Evolutionary conservation across 192 early-diverging fungal genomes (phyloP).

Genomic region (Funneliformis geosporum): DNA sequence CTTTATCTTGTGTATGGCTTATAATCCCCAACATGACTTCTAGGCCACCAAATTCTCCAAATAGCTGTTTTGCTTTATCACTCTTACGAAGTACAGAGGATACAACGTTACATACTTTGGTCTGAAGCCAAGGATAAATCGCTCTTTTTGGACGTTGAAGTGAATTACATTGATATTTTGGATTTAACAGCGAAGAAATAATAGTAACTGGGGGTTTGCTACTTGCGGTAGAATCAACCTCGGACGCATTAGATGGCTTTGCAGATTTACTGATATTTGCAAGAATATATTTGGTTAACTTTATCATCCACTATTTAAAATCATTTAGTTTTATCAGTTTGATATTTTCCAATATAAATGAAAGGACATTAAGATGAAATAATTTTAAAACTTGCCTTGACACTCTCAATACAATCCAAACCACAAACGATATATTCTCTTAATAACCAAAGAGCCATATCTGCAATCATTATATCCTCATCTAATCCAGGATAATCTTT

Average conservation of each 20-base stretch:
- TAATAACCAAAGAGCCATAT: slow-evolving; percentile 43
- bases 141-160: slow-evolving; percentile 37
- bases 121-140: slow-evolving; percentile 37
- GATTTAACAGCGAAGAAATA: not conserved
- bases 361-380: not conserved
- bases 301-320: slow-evolving; percentile 35
- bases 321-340: slow-evolving; percentile 20
- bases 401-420: not conserved
- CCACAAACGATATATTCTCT: slow-evolving; percentile 32
- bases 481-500: slow-evolving; percentile 33
- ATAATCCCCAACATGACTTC: slow-evolving; percentile 41
- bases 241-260: not conserved
- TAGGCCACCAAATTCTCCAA: slow-evolving; percentile 44
- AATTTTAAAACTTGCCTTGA: slow-evolving; percentile 3
- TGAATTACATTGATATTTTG: not conserved
- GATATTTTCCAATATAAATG: not conserved
- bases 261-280: slow-evolving; percentile 37
- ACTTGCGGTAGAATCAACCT: not conserved
- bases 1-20: slow-evolving; percentile 39
- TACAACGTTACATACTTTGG: slow-evolving; percentile 42
- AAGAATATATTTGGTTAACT: slow-evolving; percentile 37
- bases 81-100: slow-evolving; percentile 42
- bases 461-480: slow-evolving; percentile 41
- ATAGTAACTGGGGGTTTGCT: not conserved
- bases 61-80: slow-evolving; percentile 34